Evolutionary conservation across 495 filamentous ascomycete genomes (phyloP).

Genomic region (Xylaria intraflava): DNA sequence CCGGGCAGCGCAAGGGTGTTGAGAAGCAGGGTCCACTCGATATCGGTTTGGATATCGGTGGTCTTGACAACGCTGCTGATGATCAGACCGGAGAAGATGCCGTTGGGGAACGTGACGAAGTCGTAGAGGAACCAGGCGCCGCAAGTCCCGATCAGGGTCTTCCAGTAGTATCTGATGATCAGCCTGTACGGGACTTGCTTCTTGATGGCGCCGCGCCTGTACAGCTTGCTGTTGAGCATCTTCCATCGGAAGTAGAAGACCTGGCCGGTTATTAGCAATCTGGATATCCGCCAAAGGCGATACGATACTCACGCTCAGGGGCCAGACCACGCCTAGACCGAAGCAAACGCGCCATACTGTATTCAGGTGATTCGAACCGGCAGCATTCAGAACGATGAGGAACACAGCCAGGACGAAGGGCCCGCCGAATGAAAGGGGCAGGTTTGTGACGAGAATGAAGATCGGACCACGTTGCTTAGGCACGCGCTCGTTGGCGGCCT

Average conservation of each 20-base stretch:
- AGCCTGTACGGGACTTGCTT: conserved; percentile 39
- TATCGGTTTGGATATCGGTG: conserved; percentile 26
- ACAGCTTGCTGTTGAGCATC: conserved; percentile 47
- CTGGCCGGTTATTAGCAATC: neutral
- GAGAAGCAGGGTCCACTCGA: conserved; percentile 46
- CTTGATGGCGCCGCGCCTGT: conserved; percentile 45
- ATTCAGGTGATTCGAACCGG: conserved; percentile 32
- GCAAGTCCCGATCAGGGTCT: conserved; percentile 40
- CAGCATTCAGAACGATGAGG: conserved; percentile 39
- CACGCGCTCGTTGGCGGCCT: conserved; percentile 42
- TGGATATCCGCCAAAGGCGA: neutral
- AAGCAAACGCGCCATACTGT: conserved; percentile 49
- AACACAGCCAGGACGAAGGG: conserved; percentile 45
- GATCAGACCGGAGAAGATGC: conserved; percentile 46
- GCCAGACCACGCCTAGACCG: conserved; percentile 45
- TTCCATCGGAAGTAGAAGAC: conserved; percentile 47
- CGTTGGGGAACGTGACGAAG: conserved; percentile 45
- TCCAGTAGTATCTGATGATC: conserved; percentile 44
- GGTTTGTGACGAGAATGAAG: conserved; percentile 49
- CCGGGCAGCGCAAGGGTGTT: conserved; percentile 42
- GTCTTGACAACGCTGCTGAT: conserved; percentile 34
- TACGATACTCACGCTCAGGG: conserved; percentile 24
- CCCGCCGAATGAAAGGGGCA: conserved; percentile 44
- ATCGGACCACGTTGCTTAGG: conserved; percentile 32
- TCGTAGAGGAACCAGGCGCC: conserved; percentile 49